These are phyloP conservation scores for Pseudogymnoascus sp. DNA, from an alignment of 2,329 filamentous ascomycete genomes.

Conservation along the genomic window DNA sequence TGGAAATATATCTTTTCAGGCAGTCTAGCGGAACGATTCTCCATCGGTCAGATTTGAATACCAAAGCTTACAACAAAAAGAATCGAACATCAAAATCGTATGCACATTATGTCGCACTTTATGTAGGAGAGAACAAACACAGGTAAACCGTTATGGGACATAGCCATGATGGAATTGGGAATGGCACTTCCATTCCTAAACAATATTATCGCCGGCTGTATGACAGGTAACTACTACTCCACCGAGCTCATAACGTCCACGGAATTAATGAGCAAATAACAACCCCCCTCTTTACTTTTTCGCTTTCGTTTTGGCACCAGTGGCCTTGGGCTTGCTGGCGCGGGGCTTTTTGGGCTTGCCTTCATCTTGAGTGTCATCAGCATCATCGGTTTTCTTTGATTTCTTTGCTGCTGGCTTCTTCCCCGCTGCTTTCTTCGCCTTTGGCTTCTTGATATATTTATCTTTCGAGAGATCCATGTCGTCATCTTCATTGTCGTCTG, in stretches of 20 bases:
- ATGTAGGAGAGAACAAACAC: neutral
- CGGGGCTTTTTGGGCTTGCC: slow-evolving; percentile 14
- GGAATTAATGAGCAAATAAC: neutral
- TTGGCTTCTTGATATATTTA: slow-evolving; percentile 91
- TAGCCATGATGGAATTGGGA: neutral
- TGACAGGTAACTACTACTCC: neutral
- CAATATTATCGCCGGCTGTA: neutral
- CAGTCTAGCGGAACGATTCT: neutral
- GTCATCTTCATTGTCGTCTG: slow-evolving; percentile 61
- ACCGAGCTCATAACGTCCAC: neutral
- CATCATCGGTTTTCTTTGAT: slow-evolving; percentile 16
- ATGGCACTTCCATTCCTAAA: neutral
- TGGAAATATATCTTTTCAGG: neutral
- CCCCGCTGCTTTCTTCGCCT: slow-evolving; percentile 52
- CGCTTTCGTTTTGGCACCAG: slow-evolving; percentile 20
- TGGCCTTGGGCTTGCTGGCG: slow-evolving; percentile 17
- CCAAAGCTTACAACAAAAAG: neutral
- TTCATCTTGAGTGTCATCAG: slow-evolving; percentile 19
- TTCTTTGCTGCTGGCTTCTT: slow-evolving; percentile 43
- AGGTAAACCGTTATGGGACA: neutral
- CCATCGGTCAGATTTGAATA: neutral
- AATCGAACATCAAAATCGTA: neutral
- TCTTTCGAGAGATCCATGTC: slow-evolving; percentile 84
- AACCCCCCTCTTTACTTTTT: slow-evolving; percentile 17
- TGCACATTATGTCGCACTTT: neutral